Evolutionary conservation across 257 asterid genomes (phyloP), one percentile per base, ranked within the genome.

Genomic region (Solanum habrochaites): DNA sequence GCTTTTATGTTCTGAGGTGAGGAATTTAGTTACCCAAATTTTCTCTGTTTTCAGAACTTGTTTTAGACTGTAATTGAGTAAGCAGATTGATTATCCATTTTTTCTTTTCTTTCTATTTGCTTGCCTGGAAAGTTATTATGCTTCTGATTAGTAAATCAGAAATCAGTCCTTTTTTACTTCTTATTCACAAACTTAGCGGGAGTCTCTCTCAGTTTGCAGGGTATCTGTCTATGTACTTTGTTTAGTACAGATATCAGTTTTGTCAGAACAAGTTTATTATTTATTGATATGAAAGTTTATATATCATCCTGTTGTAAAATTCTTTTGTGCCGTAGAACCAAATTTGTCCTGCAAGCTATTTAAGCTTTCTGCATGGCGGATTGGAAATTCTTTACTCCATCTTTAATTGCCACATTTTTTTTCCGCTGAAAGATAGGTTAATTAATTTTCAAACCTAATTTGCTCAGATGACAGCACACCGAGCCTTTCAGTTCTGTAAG

Each of bases 401-500:
- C 10, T 81, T 49, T 29, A 80, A 9, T 29, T 49, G 31, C 45
- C 69, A 29, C 32, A 78, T 10, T 3, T 64, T 11, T 69, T 66
- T 80, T 80, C 11, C 9, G 9, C 29, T 60, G 89, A 39, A 69
- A 23, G 52, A 31, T 15, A 66, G 66, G 40, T 70, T 86, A 62
- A 45, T 85, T 49, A 84, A 39, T 66, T 81, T 85, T 82, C 86
- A 62, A 42, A 82, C 20, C 45, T 49, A 10, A 47, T 81, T 47
- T 81, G 43, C 29, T 81, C 90, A 96, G 99, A 96, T 96, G 99
- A 95, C 98, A 13, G 98, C 98, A 37, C 98, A 95, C 60, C 98
- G 99, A 10, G 98, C 99, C 87, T 95, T 96, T 89, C 98, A 96
- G 89, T 96, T 96, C 90, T 96, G 99, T 91, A 96, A 94, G 92